phyloP scores from a whole-genome alignment of 129 eudicot genomes.

The Cynara cardunculus region DNA sequence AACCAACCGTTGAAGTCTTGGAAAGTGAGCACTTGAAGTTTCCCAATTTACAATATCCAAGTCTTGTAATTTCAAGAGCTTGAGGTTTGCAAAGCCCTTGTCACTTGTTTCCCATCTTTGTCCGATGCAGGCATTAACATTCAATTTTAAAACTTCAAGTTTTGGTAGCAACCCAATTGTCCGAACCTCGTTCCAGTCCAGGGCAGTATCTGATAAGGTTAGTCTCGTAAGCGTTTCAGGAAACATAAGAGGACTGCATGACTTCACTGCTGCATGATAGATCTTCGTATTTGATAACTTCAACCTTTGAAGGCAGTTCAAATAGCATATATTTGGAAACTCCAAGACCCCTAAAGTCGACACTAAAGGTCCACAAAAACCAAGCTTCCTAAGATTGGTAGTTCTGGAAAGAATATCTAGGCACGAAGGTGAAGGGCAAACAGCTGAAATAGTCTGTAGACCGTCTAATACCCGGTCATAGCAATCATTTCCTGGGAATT shows the following conservation, averaged over 20 bases:
- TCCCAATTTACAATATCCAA: conserved; percentile 25
- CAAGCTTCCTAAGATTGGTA: conserved; percentile 28
- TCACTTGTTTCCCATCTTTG: conserved; percentile 23
- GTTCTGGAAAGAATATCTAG: conserved; percentile 2
- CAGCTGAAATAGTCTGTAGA: conserved; percentile 27
- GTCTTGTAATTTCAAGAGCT: conserved; percentile 23
- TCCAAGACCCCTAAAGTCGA: conserved; percentile 18
- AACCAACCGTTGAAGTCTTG: conserved; percentile 26
- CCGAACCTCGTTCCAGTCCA: conserved; percentile 20
- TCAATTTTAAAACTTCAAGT: conserved; percentile 31
- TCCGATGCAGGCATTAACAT: conserved; percentile 15
- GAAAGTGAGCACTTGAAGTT: conserved; percentile 21
- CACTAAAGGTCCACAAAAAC: conserved; percentile 17
- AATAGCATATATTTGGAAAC: conserved; percentile 13
- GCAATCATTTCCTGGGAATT: background rate
- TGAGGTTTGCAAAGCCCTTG: conserved; percentile 18
- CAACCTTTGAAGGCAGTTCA: conserved; percentile 14
- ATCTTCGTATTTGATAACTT: conserved; percentile 25
- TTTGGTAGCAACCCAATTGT: conserved; percentile 21
- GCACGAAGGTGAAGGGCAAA: conserved; percentile 17
- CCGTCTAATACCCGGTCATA: background rate
- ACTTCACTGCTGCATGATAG: conserved; percentile 19
- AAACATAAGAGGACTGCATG: conserved; percentile 19
- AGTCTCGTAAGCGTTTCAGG: conserved; percentile 29
- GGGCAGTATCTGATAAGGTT: background rate